Conservation (phyloP, 2,329 filamentous ascomycete species). For the Claviceps lovelessii region DNA sequence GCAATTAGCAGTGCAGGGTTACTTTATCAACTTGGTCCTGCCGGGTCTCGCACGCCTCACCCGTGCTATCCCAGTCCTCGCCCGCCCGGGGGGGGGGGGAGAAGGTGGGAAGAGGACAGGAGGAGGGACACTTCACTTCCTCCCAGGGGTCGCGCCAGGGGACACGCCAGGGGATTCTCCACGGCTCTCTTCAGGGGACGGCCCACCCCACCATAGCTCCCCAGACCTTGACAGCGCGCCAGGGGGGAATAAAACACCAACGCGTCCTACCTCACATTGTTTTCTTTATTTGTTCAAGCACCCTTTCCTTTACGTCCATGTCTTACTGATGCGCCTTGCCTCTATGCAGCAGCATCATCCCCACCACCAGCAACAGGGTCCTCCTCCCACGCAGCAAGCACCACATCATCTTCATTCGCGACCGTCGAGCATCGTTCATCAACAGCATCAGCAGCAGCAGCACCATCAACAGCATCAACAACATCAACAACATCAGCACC, state of each 20-base stretch:
- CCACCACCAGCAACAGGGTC: constrained; percentile 60
- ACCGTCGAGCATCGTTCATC: constrained; percentile 58
- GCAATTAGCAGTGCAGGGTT: constrained; percentile 14
- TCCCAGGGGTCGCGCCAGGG: too few relatives aligned
- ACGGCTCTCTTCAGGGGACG: constrained; percentile 18
- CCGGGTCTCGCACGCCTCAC: constrained; percentile 34
- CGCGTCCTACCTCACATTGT: constrained; percentile 29
- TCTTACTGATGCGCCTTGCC: constrained; percentile 44
- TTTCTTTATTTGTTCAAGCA: constrained; percentile 23
- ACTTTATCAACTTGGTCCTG: constrained; percentile 25
- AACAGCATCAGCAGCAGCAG: constrained; percentile 33
- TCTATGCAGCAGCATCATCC: constrained; percentile 57
- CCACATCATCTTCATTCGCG: constrained; percentile 53
- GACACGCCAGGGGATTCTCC: constrained; percentile 7
- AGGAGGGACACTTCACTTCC: too few relatives aligned
- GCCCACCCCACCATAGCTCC: constrained; percentile 23
- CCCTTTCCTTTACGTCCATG: constrained; percentile 21
- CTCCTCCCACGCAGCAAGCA: constrained; percentile 40
- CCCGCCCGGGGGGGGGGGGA: neutral
- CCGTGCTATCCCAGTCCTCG: constrained; percentile 34
- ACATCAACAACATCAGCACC: constrained; percentile 23
- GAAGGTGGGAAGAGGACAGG: too few relatives aligned
- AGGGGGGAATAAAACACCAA: constrained; percentile 34
- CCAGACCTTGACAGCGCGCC: constrained; percentile 30
- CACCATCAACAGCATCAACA: constrained; percentile 41